These are phyloP conservation scores for Ophiocordyceps unilateralis DNA, from an alignment of 2,329 filamentous ascomycete genomes.

Conservation along the genomic window DNA sequence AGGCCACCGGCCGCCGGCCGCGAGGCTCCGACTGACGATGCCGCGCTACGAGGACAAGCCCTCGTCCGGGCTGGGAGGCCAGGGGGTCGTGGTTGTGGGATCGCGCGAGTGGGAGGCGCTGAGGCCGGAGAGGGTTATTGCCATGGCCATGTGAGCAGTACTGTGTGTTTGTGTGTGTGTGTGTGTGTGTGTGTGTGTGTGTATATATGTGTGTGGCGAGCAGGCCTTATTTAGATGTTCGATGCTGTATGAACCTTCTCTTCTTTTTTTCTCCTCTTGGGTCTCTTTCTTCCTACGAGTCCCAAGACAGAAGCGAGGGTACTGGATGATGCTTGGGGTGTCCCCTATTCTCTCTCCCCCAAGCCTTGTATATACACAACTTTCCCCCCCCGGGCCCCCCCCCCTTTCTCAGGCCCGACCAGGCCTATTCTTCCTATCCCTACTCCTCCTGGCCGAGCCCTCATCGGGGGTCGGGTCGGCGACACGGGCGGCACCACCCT, in stretches of 20 bases:
- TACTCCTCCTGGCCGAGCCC: conserved; percentile 23
- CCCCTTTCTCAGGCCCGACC: no score
- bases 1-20: conserved; percentile 25
- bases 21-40: conserved; percentile 28
- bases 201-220: no score
- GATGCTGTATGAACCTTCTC: no score
- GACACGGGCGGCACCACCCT: conserved; percentile 12
- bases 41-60: conserved; percentile 28
- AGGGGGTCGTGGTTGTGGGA: conserved; percentile 32
- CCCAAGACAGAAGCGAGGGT: no score
- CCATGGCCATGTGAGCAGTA: background rate
- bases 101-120: conserved; percentile 38
- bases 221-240: no score
- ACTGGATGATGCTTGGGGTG: no score
- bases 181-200: conserved; percentile 4
- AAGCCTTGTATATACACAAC: no score
- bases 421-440: conserved; percentile 9
- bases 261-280: no score
- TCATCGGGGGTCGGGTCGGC: conserved; percentile 12
- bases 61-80: conserved; percentile 15
- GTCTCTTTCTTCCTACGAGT: no score
- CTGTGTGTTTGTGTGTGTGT: no score
- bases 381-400: no score
- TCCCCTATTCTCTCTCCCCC: no score
- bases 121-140: background rate